Base-by-base conservation (phyloP, 2,329 filamentous ascomycete genomes). In the Monilinia polystroma region DNA sequence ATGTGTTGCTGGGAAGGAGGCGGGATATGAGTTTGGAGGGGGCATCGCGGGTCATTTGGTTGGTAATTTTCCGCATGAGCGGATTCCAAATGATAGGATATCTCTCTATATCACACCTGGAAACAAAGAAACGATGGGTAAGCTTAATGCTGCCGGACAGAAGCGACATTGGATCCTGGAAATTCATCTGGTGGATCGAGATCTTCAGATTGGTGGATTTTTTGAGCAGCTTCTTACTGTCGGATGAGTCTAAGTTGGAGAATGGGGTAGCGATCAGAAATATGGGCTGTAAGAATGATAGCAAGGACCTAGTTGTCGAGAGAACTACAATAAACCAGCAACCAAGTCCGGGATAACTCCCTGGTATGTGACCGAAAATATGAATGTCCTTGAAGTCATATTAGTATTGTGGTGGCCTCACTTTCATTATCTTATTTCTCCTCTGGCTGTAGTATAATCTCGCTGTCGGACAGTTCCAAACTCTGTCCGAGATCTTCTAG, bases 81-180 rank as follows among this genome's bases (percentile, higher is more conserved):
- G 51, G 5, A 53, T 53, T 53, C 26, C 26, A 8, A 29, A 26
- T 5, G 26, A 29, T 8, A 29, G 29, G 51, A 53, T 53, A 53
- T 52, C 23, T 16, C 23, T 16, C 4, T 29, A 52, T 14, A 18
- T 52, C 51, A 53, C 23, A 29, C 51, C 51, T 8, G 51, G 14
- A 32, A 53, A 53, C 26, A 29, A 32, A 53, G 47, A 53, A 4
- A 8, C 23, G 18, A 29, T 26, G 23, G 18, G 12, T 5, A 52
- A 29, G 7, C 51, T 29, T 18, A 29, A 52, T 29, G 12, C 12
- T 7, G 2, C 5, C 14, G 51, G 51, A 4, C 3, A 18, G 12
- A 18, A 53, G 51, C 62, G 77, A 64, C 78, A 80, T 74, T 81
- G 79, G 79, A 80, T 80, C 66, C 67, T 80, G 73, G 78, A 80